These are phyloP conservation scores for Scytalidium lignicola DNA, from an alignment of 2,329 filamentous ascomycete species.

Conservation along the genomic window DNA sequence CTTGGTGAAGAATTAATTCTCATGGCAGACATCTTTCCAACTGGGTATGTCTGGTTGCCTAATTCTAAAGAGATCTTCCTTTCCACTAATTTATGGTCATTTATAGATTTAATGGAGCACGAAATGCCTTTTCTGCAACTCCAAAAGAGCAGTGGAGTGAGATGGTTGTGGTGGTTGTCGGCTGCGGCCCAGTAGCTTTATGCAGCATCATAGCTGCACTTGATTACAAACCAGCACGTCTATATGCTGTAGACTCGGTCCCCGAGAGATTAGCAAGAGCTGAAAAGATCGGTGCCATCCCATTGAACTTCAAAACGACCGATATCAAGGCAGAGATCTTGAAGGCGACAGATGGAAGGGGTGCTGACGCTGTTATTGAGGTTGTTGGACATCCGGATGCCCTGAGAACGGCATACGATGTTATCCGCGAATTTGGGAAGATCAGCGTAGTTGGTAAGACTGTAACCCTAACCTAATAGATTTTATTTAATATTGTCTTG, in stretches of 20 bases:
- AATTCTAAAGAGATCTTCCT: slow-evolving; percentile 49
- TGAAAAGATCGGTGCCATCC: slow-evolving; percentile 69
- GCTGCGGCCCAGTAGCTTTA: slow-evolving; percentile 80
- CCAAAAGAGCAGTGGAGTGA: slow-evolving; percentile 53
- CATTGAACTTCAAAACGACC: slow-evolving; percentile 40
- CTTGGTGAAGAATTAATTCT: slow-evolving; percentile 74
- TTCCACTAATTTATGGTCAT: slow-evolving; percentile 65
- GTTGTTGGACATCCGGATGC: slow-evolving; percentile 68
- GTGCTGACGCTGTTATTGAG: slow-evolving; percentile 80
- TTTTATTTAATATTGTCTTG: too few relatives aligned
- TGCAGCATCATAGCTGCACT: slow-evolving; percentile 75
- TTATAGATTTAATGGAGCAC: slow-evolving; percentile 60
- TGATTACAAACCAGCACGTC: slow-evolving; percentile 68
- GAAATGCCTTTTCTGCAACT: slow-evolving; percentile 67
- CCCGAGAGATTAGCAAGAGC: slow-evolving; percentile 70
- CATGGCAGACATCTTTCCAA: slow-evolving; percentile 92
- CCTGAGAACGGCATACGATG: slow-evolving; percentile 63
- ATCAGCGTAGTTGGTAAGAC: slow-evolving; percentile 68
- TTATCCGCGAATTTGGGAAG: slow-evolving; percentile 66
- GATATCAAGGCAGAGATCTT: slow-evolving; percentile 38
- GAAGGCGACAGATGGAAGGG: slow-evolving; percentile 70
- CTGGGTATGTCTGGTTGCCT: slow-evolving; percentile 78
- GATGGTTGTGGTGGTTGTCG: slow-evolving; percentile 72
- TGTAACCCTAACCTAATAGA: slow-evolving; percentile 14
- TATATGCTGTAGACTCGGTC: slow-evolving; percentile 77